Conservation (phyloP, 345 rosid genomes). For the Erysimum cheiranthoides region DNA sequence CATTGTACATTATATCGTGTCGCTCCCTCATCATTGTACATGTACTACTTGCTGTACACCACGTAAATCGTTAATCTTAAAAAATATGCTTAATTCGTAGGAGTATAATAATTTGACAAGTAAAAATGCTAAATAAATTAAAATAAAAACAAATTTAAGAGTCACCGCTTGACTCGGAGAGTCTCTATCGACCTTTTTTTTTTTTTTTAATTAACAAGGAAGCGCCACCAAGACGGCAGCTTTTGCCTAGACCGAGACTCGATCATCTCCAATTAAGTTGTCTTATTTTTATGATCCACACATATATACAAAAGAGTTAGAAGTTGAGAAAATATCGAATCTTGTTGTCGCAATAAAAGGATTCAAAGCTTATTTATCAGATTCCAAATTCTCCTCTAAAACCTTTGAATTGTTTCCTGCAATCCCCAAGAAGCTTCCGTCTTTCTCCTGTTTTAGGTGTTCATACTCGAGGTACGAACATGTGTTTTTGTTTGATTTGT, state of each 20-base stretch:
- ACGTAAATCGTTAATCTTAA: too few species aligned
- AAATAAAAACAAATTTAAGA: neutral
- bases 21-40: too few species aligned
- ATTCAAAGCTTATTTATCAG: neutral
- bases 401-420: neutral
- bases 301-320: neutral
- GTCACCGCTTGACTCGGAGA: neutral
- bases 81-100: too few species aligned
- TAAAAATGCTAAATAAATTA: too few species aligned
- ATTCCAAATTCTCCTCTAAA: neutral
- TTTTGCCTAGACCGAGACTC: slow-evolving; percentile 25
- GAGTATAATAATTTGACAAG: too few species aligned
- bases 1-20: too few species aligned
- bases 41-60: too few species aligned
- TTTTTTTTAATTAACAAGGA: neutral
- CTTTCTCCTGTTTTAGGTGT: slow-evolving; percentile 11
- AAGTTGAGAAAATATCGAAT: neutral
- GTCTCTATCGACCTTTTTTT: neutral
- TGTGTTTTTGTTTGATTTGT: slow-evolving; percentile 9
- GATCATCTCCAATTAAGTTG: slow-evolving; percentile 29
- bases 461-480: slow-evolving; percentile 15
- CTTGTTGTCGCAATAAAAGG: neutral
- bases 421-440: neutral
- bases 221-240: slow-evolving; percentile 2
- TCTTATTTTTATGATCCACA: slow-evolving; percentile 5